These are phyloP conservation scores for Pythium periplocum DNA, from an alignment of 352 stramenopile genomes.

Conservation along the genomic window DNA sequence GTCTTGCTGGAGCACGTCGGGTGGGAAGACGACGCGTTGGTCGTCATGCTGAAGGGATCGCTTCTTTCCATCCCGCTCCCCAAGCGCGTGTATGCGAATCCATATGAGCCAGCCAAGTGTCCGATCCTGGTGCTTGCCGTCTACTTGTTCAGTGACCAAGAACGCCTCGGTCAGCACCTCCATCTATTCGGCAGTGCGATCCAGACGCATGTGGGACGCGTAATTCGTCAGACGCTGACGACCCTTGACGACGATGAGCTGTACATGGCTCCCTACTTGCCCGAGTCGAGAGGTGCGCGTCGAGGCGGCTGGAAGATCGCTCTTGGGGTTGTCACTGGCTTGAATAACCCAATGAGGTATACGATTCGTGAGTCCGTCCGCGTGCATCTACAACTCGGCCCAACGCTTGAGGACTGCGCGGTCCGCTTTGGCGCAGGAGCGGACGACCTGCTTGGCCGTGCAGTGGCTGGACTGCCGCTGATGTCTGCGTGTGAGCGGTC, in stretches of 20 bases:
- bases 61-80: not conserved
- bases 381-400: not conserved
- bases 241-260: constrained; percentile 1
- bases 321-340: too few species aligned
- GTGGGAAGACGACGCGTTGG: constrained; percentile 8
- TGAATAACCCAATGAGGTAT: too few species aligned
- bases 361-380: too few species aligned
- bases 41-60: constrained; percentile 9
- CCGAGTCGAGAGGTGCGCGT: too few species aligned
- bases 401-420: constrained; percentile 8
- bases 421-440: constrained; percentile 7
- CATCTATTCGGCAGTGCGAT: constrained; percentile 11
- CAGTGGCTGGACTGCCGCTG: constrained; percentile 8
- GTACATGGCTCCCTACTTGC: too few species aligned
- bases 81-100: constrained; percentile 13
- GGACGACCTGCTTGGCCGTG: constrained; percentile 10
- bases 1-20: constrained; percentile 12
- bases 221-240: not conserved
- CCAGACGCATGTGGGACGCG: constrained; percentile 6
- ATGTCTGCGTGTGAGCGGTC: constrained; percentile 2
- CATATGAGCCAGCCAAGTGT: constrained; percentile 11
- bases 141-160: constrained; percentile 5
- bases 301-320: too few species aligned
- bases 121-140: constrained; percentile 10
- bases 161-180: not conserved